Evolutionary conservation across 257 asterid genomes (phyloP), one percentile per base, ranked within the genome.

Genomic region (Knoxia roxburghii): DNA sequence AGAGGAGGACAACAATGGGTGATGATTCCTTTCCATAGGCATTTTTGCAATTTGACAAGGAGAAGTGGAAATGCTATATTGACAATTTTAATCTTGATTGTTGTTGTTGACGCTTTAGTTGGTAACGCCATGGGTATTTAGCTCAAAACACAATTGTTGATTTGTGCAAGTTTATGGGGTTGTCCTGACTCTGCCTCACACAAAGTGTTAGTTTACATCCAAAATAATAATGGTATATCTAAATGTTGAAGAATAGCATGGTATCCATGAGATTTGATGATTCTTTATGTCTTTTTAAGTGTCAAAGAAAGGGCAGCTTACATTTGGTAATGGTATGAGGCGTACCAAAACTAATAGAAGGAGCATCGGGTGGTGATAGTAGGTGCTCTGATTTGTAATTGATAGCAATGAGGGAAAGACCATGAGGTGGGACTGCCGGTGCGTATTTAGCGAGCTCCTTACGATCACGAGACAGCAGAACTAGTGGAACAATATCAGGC

Each of bases 381-480:
- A 92, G 85, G 83, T 92, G 98, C 61, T 92, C 90, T 55, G 84
- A 83, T 9, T 79, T 81, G 69, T 86, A 87, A 43, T 82, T 83
- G 39, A 92, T 68, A 10, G 69, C 74, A 32, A 61, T 71, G 39
- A 87, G 95, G 65, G 80, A 75, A 23, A 92, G 85, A 41, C 96
- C 98, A 17, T 92, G 95, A 37, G 98, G 94, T 39, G 97, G 97
- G 65, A 84, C 86, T 5, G 74, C 13, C 18, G 77, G 70, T 24
- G 97, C 66, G 35, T 75, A 86, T 69, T 82, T 92, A 3, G 98
- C 97, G 63, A 92, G 83, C 76, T 87, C 96, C 82, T 78, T 92
- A n/a, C 94, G 90, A 49, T 87, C 95, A 0, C 81, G 78, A 35
- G 94, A 81, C 67, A 81, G 82, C 86, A 92, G 65, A 68, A 92